Percentiles rank a stretch among this genome's conserved stretches.
These are phyloP conservation scores for Penicillium goetzii DNA, from an alignment of 495 filamentous ascomycete species.

Conservation along the genomic window DNA sequence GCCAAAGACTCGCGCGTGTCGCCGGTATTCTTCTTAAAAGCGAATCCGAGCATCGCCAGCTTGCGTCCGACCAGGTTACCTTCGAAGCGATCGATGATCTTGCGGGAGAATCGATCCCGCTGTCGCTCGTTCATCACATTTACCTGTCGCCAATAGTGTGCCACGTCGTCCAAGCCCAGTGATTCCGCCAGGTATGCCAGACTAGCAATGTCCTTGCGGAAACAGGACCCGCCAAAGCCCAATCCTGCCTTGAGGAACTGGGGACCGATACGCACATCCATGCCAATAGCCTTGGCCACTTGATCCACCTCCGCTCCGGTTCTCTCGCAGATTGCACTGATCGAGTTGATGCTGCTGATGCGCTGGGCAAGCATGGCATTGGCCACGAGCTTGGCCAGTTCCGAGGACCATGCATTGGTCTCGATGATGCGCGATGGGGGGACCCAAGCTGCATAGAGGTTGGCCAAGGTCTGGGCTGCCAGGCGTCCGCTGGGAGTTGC, in stretches of 20 bases:
- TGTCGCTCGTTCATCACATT: slow-evolving; percentile 80
- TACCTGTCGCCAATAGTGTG: slow-evolving; percentile 75
- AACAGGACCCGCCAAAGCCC: slow-evolving; percentile 82
- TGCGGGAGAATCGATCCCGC: slow-evolving; percentile 65
- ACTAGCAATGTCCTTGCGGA: slow-evolving; percentile 81
- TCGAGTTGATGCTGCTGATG: slow-evolving; percentile 82
- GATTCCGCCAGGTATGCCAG: slow-evolving; percentile 74
- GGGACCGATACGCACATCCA: slow-evolving; percentile 71
- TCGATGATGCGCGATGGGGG: slow-evolving; percentile 65
- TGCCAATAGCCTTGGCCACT: slow-evolving; percentile 68
- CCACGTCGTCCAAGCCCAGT: slow-evolving; percentile 70
- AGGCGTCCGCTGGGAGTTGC: slow-evolving; percentile 56
- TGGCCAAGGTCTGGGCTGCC: slow-evolving; percentile 65
- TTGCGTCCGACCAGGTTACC: slow-evolving; percentile 73
- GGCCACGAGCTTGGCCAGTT: slow-evolving; percentile 78
- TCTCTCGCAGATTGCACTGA: slow-evolving; percentile 78
- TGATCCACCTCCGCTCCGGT: slow-evolving; percentile 78
- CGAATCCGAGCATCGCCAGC: slow-evolving; percentile 73
- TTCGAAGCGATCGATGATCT: slow-evolving; percentile 67
- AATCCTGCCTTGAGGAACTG: slow-evolving; percentile 77
- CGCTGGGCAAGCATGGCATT: slow-evolving; percentile 84
- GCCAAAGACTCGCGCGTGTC: slow-evolving; percentile 77
- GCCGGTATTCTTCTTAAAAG: slow-evolving; percentile 82
- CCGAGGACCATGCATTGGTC: slow-evolving; percentile 78
- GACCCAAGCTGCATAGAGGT: slow-evolving; percentile 75